Evolutionary conservation across 352 stramenopile species (phyloP).

Genomic region (Pythium periplocum): DNA sequence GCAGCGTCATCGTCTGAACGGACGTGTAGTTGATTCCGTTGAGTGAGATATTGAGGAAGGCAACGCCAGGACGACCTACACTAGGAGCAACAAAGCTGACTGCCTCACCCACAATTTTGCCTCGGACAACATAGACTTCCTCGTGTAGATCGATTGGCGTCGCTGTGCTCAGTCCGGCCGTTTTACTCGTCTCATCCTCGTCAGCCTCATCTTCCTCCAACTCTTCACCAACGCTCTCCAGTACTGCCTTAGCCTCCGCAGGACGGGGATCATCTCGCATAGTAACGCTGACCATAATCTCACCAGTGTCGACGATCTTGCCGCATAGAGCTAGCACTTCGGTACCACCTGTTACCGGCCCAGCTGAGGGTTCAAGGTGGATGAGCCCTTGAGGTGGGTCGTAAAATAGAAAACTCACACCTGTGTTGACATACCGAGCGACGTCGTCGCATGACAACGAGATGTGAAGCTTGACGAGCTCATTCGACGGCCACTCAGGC

Average conservation of each 20-base stretch:
- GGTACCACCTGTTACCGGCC: conserved; percentile 46
- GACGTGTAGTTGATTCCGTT: conserved; percentile 79
- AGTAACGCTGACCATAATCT: conserved; percentile 61
- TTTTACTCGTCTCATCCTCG: conserved; percentile 4
- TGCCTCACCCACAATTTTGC: conserved; percentile 54
- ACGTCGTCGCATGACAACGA: conserved; percentile 14
- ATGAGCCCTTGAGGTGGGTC: conserved; percentile 62
- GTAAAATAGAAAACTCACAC: conserved; percentile 66
- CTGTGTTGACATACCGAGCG: conserved; percentile 32
- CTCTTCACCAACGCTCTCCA: neutral
- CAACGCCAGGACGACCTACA: conserved; percentile 31
- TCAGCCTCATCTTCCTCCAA: conserved; percentile 4
- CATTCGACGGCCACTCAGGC: conserved; percentile 51
- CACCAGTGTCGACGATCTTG: conserved; percentile 59
- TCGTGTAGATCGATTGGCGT: conserved; percentile 11
- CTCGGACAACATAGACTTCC: conserved; percentile 27
- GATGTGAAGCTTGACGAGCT: conserved; percentile 39
- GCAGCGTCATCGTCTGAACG: conserved; percentile 31
- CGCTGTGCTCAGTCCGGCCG: neutral
- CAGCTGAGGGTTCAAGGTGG: conserved; percentile 47
- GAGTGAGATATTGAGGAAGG: conserved; percentile 57
- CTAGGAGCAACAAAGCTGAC: conserved; percentile 44
- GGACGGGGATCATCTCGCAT: conserved; percentile 24
- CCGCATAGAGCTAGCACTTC: conserved; percentile 51
- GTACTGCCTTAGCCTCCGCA: neutral